phyloP scores from a whole-genome alignment of 805 yeast genomes.

The Maudiozyma turicensis region DNA sequence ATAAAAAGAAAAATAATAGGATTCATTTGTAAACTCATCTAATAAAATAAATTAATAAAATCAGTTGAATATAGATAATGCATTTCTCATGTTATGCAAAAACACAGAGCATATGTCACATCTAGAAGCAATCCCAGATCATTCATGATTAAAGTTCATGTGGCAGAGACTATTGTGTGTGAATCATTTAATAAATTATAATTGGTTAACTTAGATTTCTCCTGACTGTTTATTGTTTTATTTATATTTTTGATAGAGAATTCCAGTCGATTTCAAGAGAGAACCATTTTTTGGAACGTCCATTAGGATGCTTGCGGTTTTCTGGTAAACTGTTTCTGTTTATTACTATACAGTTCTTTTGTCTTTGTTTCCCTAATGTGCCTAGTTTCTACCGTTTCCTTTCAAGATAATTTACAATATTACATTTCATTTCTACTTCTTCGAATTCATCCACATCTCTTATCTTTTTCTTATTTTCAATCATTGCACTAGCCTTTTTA shows the following conservation, averaged over 20 bases:
- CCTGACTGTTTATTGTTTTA: too few species aligned
- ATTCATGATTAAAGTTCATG: too few species aligned
- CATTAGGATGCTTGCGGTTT: not conserved
- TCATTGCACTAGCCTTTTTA: constrained; percentile 36
- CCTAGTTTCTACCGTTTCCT: too few species aligned
- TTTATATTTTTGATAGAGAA: too few species aligned
- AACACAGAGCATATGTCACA: not conserved
- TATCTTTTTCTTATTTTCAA: too few species aligned
- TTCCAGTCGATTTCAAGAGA: too few species aligned
- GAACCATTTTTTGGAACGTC: too few species aligned
- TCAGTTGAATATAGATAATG: not conserved
- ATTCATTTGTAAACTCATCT: constrained; percentile 1
- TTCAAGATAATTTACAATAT: constrained; percentile 30
- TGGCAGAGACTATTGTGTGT: too few species aligned
- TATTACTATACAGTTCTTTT: constrained; percentile 84
- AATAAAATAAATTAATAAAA: not conserved
- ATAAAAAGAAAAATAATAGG: not conserved
- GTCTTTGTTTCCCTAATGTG: constrained; percentile 49
- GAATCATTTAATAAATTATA: too few species aligned
- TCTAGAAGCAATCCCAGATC: too few species aligned
- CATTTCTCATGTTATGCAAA: not conserved
- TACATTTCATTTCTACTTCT: constrained; percentile 53
- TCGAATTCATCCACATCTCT: constrained; percentile 18
- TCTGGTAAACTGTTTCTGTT: constrained; percentile 62
- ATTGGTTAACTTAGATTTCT: too few species aligned